Evolutionary conservation across 768 basidiomycete genomes (phyloP).

Genomic region (Boletus eberwhitei): DNA sequence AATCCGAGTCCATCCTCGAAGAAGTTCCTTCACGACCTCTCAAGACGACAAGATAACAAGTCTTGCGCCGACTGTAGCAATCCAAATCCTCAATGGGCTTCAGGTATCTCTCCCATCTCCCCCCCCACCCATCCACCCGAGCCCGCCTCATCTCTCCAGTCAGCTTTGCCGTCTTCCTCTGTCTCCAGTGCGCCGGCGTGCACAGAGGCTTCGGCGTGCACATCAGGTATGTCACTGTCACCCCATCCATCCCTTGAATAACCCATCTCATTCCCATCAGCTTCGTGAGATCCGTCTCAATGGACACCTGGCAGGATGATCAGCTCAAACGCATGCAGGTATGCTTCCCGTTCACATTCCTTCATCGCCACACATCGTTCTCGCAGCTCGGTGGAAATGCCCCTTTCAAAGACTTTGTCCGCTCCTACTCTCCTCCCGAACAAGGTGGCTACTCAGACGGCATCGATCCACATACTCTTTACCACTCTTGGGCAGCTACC

Average conservation of each 20-base stretch:
- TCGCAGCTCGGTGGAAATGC: conserved; percentile 83
- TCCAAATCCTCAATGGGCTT: conserved; percentile 97
- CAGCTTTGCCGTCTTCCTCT: conserved; percentile 86
- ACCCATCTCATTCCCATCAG: conserved; percentile 36
- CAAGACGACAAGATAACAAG: conserved; percentile 74
- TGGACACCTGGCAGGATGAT: conserved; percentile 95
- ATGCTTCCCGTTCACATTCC: conserved; percentile 17
- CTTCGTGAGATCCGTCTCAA: conserved; percentile 90
- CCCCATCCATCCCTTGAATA: not conserved
- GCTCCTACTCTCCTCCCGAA: conserved; percentile 60
- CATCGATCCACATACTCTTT: conserved; percentile 68
- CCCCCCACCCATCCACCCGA: too few species aligned
- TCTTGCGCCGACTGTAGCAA: conserved; percentile 78
- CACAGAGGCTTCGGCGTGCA: conserved; percentile 95
- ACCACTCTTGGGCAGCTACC: conserved; percentile 90
- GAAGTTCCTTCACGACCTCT: conserved; percentile 71
- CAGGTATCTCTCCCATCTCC: conserved; percentile 40
- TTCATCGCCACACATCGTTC: conserved; percentile 7
- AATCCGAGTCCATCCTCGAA: too few species aligned
- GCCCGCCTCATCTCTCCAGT: conserved; percentile 12
- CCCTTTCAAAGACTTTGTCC: conserved; percentile 76
- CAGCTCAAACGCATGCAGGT: conserved; percentile 92
- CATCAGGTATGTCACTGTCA: conserved; percentile 50
- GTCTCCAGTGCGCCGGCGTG: conserved; percentile 81
- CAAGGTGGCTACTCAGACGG: conserved; percentile 67